phyloP scores from a whole-genome alignment of 345 rosid species.

The Citrus maxima region DNA sequence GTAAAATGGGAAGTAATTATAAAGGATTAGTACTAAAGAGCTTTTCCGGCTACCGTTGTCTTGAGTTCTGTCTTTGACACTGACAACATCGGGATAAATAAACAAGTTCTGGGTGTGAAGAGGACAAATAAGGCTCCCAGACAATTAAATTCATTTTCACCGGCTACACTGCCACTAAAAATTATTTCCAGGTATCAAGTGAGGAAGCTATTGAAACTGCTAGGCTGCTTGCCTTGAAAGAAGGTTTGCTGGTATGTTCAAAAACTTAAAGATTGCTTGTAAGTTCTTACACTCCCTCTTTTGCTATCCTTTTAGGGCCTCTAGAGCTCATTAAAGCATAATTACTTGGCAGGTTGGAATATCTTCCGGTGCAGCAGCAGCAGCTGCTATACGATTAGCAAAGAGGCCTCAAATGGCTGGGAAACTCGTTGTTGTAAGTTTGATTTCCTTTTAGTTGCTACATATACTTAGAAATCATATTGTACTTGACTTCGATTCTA shows the following conservation, averaged over 20 bases:
- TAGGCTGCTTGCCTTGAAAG: slow-evolving; percentile 42
- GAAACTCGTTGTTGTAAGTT: slow-evolving; percentile 54
- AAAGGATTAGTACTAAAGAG: too few relatives aligned
- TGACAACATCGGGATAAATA: not conserved
- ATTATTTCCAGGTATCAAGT: slow-evolving; percentile 32
- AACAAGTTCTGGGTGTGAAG: not conserved
- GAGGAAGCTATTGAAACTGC: slow-evolving; percentile 47
- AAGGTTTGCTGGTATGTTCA: slow-evolving; percentile 39
- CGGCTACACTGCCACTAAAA: not conserved
- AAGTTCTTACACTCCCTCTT: not conserved
- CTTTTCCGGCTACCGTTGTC: not conserved
- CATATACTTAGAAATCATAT: not conserved
- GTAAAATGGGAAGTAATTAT: not conserved
- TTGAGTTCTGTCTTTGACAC: not conserved
- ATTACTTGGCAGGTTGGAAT: slow-evolving; percentile 40
- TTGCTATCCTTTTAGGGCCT: not conserved
- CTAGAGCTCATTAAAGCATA: not conserved
- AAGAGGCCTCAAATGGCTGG: slow-evolving; percentile 51
- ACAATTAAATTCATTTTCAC: too few relatives aligned
- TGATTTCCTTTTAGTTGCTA: not conserved
- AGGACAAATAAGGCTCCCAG: not conserved
- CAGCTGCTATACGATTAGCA: slow-evolving; percentile 45
- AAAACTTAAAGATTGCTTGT: not conserved
- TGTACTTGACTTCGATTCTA: too few relatives aligned
- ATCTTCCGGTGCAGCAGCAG: slow-evolving; percentile 56